Evolutionary conservation across 208 protist genomes (phyloP).

Genomic region (Acanthamoeba royreba): DNA sequence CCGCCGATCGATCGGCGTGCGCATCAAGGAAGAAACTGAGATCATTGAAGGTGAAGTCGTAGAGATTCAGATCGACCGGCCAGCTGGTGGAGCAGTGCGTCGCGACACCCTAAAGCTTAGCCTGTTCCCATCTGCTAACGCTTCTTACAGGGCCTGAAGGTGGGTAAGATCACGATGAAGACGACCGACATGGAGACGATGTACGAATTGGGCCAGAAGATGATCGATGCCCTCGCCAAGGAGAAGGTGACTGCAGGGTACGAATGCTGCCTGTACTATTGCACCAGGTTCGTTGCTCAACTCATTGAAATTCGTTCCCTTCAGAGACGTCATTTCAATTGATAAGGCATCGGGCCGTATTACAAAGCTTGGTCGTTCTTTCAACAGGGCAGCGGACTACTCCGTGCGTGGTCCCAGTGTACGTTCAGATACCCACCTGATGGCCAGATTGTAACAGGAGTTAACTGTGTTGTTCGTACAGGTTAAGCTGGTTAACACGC

Average conservation of each 20-base stretch:
- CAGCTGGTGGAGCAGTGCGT: constrained; percentile 80
- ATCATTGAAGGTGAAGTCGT: constrained; percentile 99
- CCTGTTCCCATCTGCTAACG: neutral
- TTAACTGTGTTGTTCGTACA: constrained; percentile 34
- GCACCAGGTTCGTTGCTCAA: neutral
- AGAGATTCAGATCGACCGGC: constrained; percentile 97
- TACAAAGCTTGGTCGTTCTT: constrained; percentile 97
- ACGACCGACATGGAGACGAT: constrained; percentile 99
- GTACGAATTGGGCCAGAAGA: constrained; percentile 99
- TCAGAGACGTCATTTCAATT: constrained; percentile 99
- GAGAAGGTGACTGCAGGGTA: constrained; percentile 96
- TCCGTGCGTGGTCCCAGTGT: constrained; percentile 78
- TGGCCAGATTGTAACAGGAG: neutral
- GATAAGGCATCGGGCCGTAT: constrained; percentile 99
- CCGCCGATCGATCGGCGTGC: constrained; percentile 96
- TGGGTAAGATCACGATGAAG: constrained; percentile 99
- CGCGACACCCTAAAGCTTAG: neutral
- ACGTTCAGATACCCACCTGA: neutral
- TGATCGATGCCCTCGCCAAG: constrained; percentile 99
- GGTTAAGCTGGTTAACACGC: constrained; percentile 94
- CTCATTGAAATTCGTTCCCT: neutral
- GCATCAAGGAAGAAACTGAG: constrained; percentile 99
- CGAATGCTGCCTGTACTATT: neutral
- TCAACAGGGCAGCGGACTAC: constrained; percentile 93
- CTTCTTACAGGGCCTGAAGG: constrained; percentile 82